Evolutionary conservation across 306 rosid genomes (phyloP), one percentile per base, ranked within the genome.

Genomic region (Cucumis cinereus): DNA sequence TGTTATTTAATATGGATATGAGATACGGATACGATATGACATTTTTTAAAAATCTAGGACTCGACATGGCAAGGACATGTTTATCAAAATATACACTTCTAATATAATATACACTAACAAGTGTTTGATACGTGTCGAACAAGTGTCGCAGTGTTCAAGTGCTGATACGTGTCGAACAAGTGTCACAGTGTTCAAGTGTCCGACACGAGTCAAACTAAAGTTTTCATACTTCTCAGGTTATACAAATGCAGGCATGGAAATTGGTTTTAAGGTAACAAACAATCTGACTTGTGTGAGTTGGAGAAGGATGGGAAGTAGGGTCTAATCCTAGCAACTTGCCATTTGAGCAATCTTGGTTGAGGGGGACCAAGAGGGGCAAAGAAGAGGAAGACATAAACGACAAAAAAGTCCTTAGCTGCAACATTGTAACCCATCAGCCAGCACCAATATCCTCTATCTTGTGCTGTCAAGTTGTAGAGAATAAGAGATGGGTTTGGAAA

Each of bases 391-490:
- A 10, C 26, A 8, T 15, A 15, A 19, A 72, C 28, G 76, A 71
- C 58, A 24, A 72, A 72, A 49, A 4, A 72, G 45, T 52, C 60
- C 76, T 72, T 45, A 72, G 43, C 60, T 72, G 61, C 28, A 50
- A 72, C 60, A 50, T 22, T 70, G 75, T 70, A 72, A 72, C 76
- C 76, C 61, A 72, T 36, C 61, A 49, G 38, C 76, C 76, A 72
- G 28, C 24, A 43, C 35, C 35, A 30, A 30, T 30, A 10, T 54
- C 43, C 76, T 50, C 38, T n/a, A 72, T 50, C 26, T 9, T 45
- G 76, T 35, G 76, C n/a, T 72, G 76, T 72, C 76, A 50, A 17
- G 60, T 72, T 50, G 19, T 17, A 52, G 76, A 52, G 61, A 71
- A 71, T 71, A 71, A 71, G 9, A 71, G 40, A 49, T 17, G 61